Conservation (phyloP, 345 rosid species). For the Syzygium aqueum region DNA sequence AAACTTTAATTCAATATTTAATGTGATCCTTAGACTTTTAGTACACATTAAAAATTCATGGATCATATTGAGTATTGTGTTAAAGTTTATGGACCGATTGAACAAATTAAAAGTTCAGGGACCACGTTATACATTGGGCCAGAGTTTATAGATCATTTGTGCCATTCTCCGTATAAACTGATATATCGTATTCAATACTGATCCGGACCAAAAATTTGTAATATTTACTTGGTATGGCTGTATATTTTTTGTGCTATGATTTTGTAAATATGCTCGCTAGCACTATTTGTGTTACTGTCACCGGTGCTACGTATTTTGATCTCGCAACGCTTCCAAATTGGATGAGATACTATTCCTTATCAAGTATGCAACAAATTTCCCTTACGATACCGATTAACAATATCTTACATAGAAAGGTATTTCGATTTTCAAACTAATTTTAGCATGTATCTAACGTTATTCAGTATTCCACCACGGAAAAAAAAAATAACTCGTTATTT, state of each 20-base stretch:
- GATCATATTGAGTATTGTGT: too few species aligned
- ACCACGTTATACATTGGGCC: too few species aligned
- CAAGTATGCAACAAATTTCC: neutral
- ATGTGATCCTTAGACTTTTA: too few species aligned
- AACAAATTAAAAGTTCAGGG: too few species aligned
- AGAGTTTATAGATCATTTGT: too few species aligned
- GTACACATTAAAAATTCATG: too few species aligned
- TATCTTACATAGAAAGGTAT: neutral
- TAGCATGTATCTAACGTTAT: neutral
- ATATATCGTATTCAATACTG: neutral
- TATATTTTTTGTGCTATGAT: neutral
- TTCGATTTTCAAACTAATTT: neutral
- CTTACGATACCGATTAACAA: neutral
- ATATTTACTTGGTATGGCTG: neutral
- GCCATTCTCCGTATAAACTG: neutral
- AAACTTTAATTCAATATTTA: too few species aligned
- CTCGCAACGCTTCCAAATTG: neutral
- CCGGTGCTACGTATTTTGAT: neutral
- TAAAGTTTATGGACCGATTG: too few species aligned
- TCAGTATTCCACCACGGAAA: neutral
- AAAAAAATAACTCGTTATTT: neutral
- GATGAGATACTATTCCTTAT: neutral
- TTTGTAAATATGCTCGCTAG: neutral
- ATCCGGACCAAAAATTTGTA: neutral
- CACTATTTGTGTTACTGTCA: too few species aligned